Evolutionary conservation across 176 grass and related monocot species (phyloP), one percentile per base, ranked within the genome.

Genomic region (Chrysopogon serrulatus): DNA sequence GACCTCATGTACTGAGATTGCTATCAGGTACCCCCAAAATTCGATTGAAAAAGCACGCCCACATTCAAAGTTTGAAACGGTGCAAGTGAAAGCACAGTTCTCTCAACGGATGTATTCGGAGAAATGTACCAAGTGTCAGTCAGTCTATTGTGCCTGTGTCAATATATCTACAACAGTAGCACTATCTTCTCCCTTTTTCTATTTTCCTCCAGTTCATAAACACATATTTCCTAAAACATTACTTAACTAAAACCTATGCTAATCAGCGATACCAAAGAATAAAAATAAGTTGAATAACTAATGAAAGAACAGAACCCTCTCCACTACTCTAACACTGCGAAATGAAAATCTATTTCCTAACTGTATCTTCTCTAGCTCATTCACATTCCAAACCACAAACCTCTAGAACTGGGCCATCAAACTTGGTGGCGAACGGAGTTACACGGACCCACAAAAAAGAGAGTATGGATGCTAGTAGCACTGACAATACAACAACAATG

Each of bases 401-500:
- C 79, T 82, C 47, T 9, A 82, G 79, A 82, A 82, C 65, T 1
- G 79, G 79, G 10, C 79, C 79, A 57, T 82, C 79, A 57, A 82
- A 82, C 10, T 57, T 82, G 34, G 24, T 3, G 10, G 47, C 13
- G 34, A 82, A 82, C 15, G 65, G 79, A 57, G 37, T 53, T 31
- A 71, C 79, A 70, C 79, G 79, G 79, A 71, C 79, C 83, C 83
- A 86, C 74, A 86, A 71, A n/a, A 86, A 65, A 36, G 83, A 86
- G 54, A 86, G 37, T 68, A 86, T 77, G 64, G 83, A 40, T 14
- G 83, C 65, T 45, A 86, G 76, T 45, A 86, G 65, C 74, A 86
- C 21, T 41, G 75, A 86, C 49, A 76, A 71, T 44, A 86, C 76
- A 34, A 86, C 83, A 71, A 86, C 48, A 71, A 79, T 70, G 19